A percentile compares a stretch with the other conserved stretches of the same genome.
These are phyloP conservation scores for Taphrina populina DNA, from an alignment of 1,139 yeast species.

Conservation along the genomic window DNA sequence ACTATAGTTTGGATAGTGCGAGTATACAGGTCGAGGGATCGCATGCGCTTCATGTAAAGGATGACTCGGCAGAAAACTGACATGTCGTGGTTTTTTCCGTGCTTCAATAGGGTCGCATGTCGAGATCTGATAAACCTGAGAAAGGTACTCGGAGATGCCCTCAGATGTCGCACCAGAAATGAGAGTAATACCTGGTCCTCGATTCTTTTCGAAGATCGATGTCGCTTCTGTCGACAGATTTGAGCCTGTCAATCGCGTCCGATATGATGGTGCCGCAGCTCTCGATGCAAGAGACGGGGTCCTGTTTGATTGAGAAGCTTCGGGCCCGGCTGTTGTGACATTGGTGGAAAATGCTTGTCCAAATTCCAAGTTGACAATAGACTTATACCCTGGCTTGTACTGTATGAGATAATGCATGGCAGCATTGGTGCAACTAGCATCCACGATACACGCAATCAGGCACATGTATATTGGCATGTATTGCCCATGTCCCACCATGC, in stretches of 20 bases:
- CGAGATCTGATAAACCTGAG: not conserved
- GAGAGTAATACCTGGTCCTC: not conserved
- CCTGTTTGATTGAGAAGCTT: too few species aligned
- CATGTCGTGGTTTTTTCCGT: constrained; percentile 2
- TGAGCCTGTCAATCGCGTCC: not conserved
- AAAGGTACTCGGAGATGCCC: constrained; percentile 3
- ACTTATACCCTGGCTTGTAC: not conserved
- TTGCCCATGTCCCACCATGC: not conserved
- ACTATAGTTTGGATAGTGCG: constrained; percentile 7
- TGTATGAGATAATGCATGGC: constrained; percentile 8
- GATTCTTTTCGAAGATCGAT: not conserved
- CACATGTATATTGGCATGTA: not conserved
- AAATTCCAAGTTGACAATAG: not conserved
- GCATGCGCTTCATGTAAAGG: not conserved
- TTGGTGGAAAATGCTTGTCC: not conserved
- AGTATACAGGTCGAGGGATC: not conserved
- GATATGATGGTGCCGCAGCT: constrained; percentile 5
- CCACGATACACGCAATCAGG: not conserved
- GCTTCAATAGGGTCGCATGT: not conserved
- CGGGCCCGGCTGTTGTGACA: not conserved
- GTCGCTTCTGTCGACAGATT: not conserved
- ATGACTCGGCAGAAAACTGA: constrained; percentile 5
- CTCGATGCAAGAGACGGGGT: too few species aligned
- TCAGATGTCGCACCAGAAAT: constrained; percentile 3
- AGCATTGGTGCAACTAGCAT: not conserved